phyloP scores from a whole-genome alignment of 257 asterid genomes.

The Buddleja alternifolia region DNA sequence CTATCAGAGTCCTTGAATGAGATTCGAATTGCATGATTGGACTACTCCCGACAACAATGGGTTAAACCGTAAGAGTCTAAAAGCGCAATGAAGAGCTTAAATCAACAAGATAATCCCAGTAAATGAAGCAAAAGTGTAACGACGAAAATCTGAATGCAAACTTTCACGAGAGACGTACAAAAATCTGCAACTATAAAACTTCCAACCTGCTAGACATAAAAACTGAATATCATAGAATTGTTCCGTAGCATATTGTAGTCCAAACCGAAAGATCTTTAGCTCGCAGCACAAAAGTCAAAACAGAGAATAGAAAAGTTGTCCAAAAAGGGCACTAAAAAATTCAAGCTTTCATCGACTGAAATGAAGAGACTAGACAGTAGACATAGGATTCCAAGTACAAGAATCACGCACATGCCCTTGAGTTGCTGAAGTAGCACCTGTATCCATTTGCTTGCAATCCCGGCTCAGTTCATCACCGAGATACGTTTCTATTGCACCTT shows the following conservation, averaged over 20 bases:
- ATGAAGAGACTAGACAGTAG: slow-evolving; percentile 26
- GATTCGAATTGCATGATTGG: too few relatives aligned
- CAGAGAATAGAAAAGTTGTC: slow-evolving; percentile 20
- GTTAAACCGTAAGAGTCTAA: too few relatives aligned
- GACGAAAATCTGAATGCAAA: background rate
- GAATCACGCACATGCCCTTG: slow-evolving; percentile 31
- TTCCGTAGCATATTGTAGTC: background rate
- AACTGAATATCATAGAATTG: background rate
- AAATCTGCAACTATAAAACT: slow-evolving; percentile 7
- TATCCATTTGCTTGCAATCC: slow-evolving; percentile 33
- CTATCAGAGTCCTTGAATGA: too few relatives aligned
- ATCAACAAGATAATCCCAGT: background rate
- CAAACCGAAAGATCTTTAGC: background rate
- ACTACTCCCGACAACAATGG: too few relatives aligned
- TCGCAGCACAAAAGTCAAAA: slow-evolving; percentile 6
- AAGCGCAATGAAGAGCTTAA: too few relatives aligned
- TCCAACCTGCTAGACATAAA: background rate
- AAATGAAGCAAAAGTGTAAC: background rate
- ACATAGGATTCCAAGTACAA: slow-evolving; percentile 37
- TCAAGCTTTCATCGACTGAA: slow-evolving; percentile 17
- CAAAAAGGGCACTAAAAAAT: background rate
- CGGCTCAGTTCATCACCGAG: slow-evolving; percentile 34
- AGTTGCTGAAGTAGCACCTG: slow-evolving; percentile 27
- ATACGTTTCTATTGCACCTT: slow-evolving; percentile 29
- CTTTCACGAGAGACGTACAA: slow-evolving; percentile 13